Base-by-base conservation (phyloP, 1,284 basidiomycete species). In the Phenoliferia sp. region DNA sequence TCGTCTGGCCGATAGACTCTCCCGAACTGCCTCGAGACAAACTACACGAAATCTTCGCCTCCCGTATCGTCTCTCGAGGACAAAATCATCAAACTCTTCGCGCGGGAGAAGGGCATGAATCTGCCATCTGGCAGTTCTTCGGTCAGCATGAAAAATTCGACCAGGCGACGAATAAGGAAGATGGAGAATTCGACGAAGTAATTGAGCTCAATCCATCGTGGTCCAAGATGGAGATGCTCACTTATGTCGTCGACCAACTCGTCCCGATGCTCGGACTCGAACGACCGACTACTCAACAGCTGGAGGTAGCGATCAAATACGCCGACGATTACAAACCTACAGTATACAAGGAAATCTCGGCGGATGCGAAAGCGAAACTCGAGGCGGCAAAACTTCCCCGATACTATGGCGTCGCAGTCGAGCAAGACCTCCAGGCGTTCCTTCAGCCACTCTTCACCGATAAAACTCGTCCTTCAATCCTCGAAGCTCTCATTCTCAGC, bases 51-150 rank as follows among this genome's bases (percentile, higher is more conserved):
- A 82, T 94, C 44, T 92, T 89, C 75, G 84, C 85, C 1, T 87
- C 90, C 69, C 88, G 93, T 22, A 83, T 97, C 58, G 75, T 85
- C 7, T 70, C 72, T 26, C 88, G 94, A 4, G 94, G 93, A 0
- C 84, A 86, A 7, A 90, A 89, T 69, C 94, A 97, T 80, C 94
- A 95, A 76, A 85, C 85, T 0, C 84, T 97, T 0, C 84, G 83
- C 52, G 88, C 34, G 64, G 80, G 36, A 75, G 80, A 60, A 67
- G 77, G 81, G 26, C 90, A 98, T 79, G 94, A 97, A 78, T 82
- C 85, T 2, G 85, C 95, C 15, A 81, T 99, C 32, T 88, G 88
- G 85, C 83, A 82, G 78, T 98, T 96, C 80, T 80, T 98, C 62
- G 82, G 82, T 36, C 77, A 83, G 3, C 81, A 84, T 1, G 85